These are phyloP conservation scores for Aspergillus chevalieri DNA, from an alignment of 2,329 filamentous ascomycete species.

Conservation along the genomic window DNA sequence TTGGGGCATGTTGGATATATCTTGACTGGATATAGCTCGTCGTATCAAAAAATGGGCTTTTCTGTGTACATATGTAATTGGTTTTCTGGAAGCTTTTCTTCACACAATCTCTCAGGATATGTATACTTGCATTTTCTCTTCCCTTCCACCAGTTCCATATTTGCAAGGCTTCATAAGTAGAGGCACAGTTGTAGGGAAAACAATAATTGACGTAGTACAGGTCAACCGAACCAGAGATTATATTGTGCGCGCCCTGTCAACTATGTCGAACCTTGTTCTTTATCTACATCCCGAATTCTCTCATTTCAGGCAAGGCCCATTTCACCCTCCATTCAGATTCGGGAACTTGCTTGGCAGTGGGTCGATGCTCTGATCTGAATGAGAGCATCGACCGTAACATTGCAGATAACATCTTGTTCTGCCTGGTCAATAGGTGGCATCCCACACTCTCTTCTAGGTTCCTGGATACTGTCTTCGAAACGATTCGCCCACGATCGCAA, in stretches of 20 bases:
- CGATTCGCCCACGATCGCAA: conserved; percentile 17
- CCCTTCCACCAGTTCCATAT: too few species aligned
- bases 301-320: conserved; percentile 16
- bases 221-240: too few species aligned
- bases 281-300: too few species aligned
- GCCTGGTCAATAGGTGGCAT: conserved; percentile 15
- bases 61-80: conserved; percentile 19
- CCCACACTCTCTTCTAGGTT: conserved; percentile 17
- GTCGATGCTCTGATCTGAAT: conserved; percentile 20
- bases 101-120: too few species aligned
- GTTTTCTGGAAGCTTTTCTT: too few species aligned
- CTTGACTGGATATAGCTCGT: conserved; percentile 12
- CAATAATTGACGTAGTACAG: too few species aligned
- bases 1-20: conserved; percentile 8
- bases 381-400: conserved; percentile 24
- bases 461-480: conserved; percentile 23
- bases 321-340: conserved; percentile 26
- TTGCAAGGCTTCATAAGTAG: too few species aligned
- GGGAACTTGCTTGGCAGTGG: conserved; percentile 19
- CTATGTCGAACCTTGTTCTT: too few species aligned
- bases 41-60: conserved; percentile 13
- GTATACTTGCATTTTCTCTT: too few species aligned
- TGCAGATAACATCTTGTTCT: conserved; percentile 19
- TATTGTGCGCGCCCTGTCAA: too few species aligned
- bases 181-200: too few species aligned